Evolutionary conservation across 2,329 filamentous ascomycete species (phyloP).

Genomic region (Penicillium sp.): DNA sequence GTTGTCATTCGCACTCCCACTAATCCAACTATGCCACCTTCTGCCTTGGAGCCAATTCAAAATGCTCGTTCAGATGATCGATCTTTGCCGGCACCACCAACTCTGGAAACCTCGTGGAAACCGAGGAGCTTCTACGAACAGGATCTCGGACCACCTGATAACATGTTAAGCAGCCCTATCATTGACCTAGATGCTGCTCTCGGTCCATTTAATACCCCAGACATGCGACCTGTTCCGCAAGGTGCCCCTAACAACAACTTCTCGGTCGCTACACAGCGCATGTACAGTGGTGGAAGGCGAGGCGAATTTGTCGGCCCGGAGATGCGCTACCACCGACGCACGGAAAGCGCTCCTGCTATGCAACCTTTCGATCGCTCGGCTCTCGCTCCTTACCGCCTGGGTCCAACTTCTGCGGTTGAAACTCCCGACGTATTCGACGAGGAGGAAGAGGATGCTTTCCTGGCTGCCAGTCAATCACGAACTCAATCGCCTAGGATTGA

Average conservation of each 20-base stretch:
- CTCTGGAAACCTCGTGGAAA: constrained; percentile 45
- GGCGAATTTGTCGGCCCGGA: constrained; percentile 51
- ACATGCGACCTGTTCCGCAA: constrained; percentile 36
- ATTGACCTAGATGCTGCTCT: constrained; percentile 94
- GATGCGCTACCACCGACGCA: constrained; percentile 53
- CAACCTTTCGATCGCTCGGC: constrained; percentile 49
- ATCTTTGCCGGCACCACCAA: constrained; percentile 13
- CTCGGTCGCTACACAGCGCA: constrained; percentile 43
- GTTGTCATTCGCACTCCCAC: constrained; percentile 50
- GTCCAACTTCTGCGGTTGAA: constrained; percentile 41
- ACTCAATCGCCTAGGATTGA: constrained; percentile 27
- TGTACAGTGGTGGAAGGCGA: constrained; percentile 52
- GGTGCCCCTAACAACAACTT: constrained; percentile 40
- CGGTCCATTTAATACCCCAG: constrained; percentile 80
- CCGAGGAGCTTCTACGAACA: constrained; percentile 49
- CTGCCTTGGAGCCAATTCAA: constrained; percentile 17
- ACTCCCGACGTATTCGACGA: constrained; percentile 53
- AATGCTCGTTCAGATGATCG: constrained; percentile 22
- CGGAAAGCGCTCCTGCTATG: constrained; percentile 54
- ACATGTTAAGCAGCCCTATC: constrained; percentile 69
- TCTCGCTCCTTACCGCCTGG: constrained; percentile 40
- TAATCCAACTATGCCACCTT: constrained; percentile 35
- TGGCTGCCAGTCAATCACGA: constrained; percentile 41
- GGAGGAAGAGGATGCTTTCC: constrained; percentile 53
- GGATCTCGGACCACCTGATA: constrained; percentile 52